A percentile compares a stretch with the other conserved stretches of the same genome.
Conservation (phyloP, 192 early-diverging fungal species). For the Coemansia javaensis region DNA sequence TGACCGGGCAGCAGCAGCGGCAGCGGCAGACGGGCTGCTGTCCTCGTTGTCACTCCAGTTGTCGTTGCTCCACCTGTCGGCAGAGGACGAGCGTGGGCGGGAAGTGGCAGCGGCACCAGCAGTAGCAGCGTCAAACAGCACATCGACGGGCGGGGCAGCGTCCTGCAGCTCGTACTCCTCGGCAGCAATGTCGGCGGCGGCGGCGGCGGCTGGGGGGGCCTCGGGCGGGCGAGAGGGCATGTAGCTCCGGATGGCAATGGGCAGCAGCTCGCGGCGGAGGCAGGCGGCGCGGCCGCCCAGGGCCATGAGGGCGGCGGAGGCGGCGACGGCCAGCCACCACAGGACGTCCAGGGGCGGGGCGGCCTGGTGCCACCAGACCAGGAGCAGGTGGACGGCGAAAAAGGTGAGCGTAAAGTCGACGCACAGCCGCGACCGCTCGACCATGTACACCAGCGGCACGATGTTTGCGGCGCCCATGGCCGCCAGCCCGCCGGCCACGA, state of each 20-base stretch:
- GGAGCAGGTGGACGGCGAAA: slow-evolving; percentile 31
- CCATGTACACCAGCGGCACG: slow-evolving; percentile 44
- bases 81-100: not conserved
- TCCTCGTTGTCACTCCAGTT: slow-evolving; percentile 9
- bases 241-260: slow-evolving; percentile 41
- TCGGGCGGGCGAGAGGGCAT: slow-evolving; percentile 29
- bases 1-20: too few relatives aligned
- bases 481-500: slow-evolving; percentile 13
- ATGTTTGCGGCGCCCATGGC: slow-evolving; percentile 25
- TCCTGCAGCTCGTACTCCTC: slow-evolving; percentile 38
- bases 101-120: not conserved
- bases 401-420: slow-evolving; percentile 49
- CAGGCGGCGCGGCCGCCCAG: slow-evolving; percentile 43
- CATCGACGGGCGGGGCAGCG: slow-evolving; percentile 4
- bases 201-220: not conserved
- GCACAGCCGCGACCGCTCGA: slow-evolving; percentile 47
- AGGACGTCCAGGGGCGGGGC: slow-evolving; percentile 11
- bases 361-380: slow-evolving; percentile 30
- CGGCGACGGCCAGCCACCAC: slow-evolving; percentile 26
- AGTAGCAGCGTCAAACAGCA: slow-evolving; percentile 18
- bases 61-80: slow-evolving; percentile 13
- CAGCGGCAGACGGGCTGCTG: not conserved
- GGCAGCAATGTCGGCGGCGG: not conserved
- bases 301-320: slow-evolving; percentile 17
- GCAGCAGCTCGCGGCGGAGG: slow-evolving; percentile 41